phyloP scores from a whole-genome alignment of 2,329 filamentous ascomycete genomes.

The Venturia effusa region DNA sequence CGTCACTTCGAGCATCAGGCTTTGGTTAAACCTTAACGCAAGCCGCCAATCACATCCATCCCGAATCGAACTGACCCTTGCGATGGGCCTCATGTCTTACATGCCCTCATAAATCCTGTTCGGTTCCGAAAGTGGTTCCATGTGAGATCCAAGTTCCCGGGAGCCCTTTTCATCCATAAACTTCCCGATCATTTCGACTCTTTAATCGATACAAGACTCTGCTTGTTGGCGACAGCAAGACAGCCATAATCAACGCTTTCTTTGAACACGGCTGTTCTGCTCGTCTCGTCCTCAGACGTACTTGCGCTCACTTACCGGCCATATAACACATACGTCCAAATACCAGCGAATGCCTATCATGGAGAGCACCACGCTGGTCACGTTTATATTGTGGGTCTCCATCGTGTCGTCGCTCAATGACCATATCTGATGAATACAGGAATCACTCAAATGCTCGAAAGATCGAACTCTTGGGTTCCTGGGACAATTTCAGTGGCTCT shows the following conservation, averaged over 20 bases:
- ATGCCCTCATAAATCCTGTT: not conserved
- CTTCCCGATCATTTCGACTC: no score
- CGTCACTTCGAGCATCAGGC: not conserved
- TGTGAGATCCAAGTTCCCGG: not conserved
- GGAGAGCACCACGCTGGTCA: constrained; percentile 26
- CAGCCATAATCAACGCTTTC: not conserved
- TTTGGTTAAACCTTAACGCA: not conserved
- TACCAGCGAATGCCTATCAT: constrained; percentile 16
- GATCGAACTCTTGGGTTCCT: constrained; percentile 78
- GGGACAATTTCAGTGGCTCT: constrained; percentile 79
- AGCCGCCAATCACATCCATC: not conserved
- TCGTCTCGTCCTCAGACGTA: not conserved
- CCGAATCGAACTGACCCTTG: not conserved
- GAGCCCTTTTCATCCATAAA: not conserved
- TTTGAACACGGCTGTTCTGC: not conserved
- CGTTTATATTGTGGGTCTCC: constrained; percentile 23
- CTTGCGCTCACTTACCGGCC: not conserved
- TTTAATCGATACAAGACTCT: not conserved
- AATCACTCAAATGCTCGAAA: constrained; percentile 50
- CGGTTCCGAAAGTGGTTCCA: not conserved
- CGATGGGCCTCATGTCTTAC: not conserved
- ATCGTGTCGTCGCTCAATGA: not conserved
- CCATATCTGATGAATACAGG: not conserved
- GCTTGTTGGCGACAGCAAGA: not conserved
- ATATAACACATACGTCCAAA: not conserved